Evolutionary conservation across 495 filamentous ascomycete genomes (phyloP).

Genomic region (Penicillium soppii): DNA sequence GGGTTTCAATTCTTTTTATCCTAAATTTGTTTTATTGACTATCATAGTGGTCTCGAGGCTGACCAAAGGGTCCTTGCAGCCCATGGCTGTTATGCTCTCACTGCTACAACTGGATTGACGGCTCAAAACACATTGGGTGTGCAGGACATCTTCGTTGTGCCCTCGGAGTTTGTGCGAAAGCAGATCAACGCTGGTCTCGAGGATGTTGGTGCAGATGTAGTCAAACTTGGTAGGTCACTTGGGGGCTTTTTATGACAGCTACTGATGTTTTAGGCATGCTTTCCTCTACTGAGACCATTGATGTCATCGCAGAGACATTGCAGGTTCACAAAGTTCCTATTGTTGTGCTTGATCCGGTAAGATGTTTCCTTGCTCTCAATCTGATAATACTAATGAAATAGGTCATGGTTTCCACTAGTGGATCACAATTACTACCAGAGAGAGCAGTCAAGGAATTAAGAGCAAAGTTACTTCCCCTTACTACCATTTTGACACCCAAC

Average conservation of each 20-base stretch:
- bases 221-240: conserved; percentile 74
- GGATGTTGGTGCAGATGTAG: conserved; percentile 83
- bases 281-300: conserved; percentile 72
- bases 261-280: conserved; percentile 71
- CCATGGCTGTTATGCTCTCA: conserved; percentile 93
- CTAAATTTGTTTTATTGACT: no score
- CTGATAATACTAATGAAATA: conserved; percentile 40
- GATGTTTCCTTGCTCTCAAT: no score
- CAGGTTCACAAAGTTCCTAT: conserved; percentile 55
- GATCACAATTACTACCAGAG: conserved; percentile 70
- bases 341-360: conserved; percentile 85
- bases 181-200: conserved; percentile 80
- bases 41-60: conserved; percentile 82
- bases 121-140: conserved; percentile 92
- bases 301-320: conserved; percentile 69
- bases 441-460: conserved; percentile 65
- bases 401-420: conserved; percentile 93
- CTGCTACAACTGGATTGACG: conserved; percentile 91
- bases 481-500: conserved; percentile 87
- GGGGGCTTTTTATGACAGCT: not conserved
- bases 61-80: conserved; percentile 93
- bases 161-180: conserved; percentile 74
- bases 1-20: no score
- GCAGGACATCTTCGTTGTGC: conserved; percentile 74
- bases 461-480: conserved; percentile 66